Conservation (phyloP, 805 yeast species). For the Lipomyces anomalus region DNA sequence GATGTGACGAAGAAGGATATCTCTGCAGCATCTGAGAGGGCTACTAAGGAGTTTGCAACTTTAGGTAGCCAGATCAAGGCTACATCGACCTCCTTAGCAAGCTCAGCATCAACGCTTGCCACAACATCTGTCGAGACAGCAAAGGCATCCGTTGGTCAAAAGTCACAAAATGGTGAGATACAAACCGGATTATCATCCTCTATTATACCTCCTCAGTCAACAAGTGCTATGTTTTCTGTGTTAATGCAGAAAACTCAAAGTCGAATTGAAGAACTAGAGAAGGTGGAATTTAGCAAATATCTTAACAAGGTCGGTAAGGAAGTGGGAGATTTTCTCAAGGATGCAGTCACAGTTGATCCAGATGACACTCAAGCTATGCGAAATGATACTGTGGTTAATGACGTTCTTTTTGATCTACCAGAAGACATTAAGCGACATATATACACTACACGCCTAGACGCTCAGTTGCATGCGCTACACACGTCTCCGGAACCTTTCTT, state of each 20-base stretch:
- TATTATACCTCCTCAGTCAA: conserved; percentile 24
- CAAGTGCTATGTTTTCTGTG: conserved; percentile 30
- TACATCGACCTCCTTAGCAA: too few relatives aligned
- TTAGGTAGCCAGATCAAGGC: conserved; percentile 15
- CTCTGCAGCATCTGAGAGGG: conserved; percentile 23
- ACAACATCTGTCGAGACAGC: too few relatives aligned
- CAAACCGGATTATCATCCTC: too few relatives aligned
- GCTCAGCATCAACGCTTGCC: too few relatives aligned
- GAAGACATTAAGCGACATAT: conserved; percentile 23
- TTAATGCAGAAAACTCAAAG: conserved; percentile 47
- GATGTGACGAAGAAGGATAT: conserved; percentile 29
- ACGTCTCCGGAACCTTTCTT: conserved; percentile 45
- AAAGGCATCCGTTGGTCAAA: too few relatives aligned
- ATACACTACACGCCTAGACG: conserved; percentile 47
- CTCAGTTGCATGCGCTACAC: conserved; percentile 53
- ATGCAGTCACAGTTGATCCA: conserved; percentile 34
- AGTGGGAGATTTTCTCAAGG: conserved; percentile 40
- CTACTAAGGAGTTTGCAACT: conserved; percentile 15
- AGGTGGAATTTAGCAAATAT: conserved; percentile 68
- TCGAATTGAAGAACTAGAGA: conserved; percentile 63
- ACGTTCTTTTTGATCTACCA: conserved; percentile 17
- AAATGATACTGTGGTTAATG: conserved; percentile 7
- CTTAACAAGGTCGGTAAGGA: conserved; percentile 52
- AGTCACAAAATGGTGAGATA: too few relatives aligned
- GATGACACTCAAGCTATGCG: too few relatives aligned